Evolutionary conservation across 148 eudicot species (phyloP).

Genomic region (Rhododendron vialii): DNA sequence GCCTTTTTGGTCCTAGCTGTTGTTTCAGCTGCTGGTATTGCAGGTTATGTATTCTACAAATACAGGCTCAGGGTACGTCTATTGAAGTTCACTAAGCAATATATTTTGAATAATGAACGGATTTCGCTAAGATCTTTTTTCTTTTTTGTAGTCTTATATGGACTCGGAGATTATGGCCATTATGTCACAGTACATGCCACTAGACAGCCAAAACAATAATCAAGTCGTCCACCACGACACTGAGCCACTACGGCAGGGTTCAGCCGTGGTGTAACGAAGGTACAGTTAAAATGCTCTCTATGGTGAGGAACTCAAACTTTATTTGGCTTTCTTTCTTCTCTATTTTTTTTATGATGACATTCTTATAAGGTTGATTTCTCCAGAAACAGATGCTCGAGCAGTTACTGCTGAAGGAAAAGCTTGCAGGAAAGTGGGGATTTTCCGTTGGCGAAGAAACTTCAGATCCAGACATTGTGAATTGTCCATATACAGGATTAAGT

Average conservation of each 20-base stretch:
- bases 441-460: neutral
- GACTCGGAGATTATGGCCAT: slow-evolving; percentile 96
- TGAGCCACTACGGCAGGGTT: slow-evolving; percentile 55
- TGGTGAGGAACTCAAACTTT: neutral
- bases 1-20: slow-evolving; percentile 45
- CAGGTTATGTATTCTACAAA: slow-evolving; percentile 85
- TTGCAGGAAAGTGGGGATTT: neutral
- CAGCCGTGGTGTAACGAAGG: slow-evolving; percentile 50
- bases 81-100: neutral
- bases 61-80: slow-evolving; percentile 78
- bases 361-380: neutral
- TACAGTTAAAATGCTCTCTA: neutral
- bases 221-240: slow-evolving; percentile 52
- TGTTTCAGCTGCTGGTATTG: slow-evolving; percentile 40
- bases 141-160: slow-evolving; percentile 73
- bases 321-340: neutral
- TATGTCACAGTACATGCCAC: slow-evolving; percentile 98
- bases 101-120: neutral
- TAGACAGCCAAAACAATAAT: slow-evolving; percentile 56
- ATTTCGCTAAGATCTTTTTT: slow-evolving; percentile 1
- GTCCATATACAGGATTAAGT: neutral
- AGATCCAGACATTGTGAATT: neutral
- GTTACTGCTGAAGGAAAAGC: neutral
- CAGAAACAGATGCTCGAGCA: neutral
- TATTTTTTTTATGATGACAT: neutral